A percentile compares a stretch with the other conserved stretches of the same genome.
Evolutionary conservation across 2,329 filamentous ascomycete genomes (phyloP).

Genomic region (Cladosporium velox): DNA sequence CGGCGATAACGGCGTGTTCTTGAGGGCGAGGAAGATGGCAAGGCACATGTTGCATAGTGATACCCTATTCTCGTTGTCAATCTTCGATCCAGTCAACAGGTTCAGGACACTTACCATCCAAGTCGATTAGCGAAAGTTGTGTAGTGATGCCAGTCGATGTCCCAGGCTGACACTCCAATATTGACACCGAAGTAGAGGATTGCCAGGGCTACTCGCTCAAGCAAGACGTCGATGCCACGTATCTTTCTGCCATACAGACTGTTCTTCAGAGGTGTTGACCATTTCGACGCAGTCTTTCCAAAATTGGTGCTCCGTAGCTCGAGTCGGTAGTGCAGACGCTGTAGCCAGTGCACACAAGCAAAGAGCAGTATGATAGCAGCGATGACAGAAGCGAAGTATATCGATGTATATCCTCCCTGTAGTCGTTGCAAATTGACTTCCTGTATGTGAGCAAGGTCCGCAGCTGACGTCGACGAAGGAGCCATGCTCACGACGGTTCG

Average conservation of each 20-base stretch:
- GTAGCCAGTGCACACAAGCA: conserved; percentile 24
- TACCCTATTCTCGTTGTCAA: conserved; percentile 23
- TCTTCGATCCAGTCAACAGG: background rate
- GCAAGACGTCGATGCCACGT: background rate
- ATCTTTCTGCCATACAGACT: background rate
- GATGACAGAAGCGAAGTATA: conserved; percentile 25
- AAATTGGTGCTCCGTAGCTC: background rate
- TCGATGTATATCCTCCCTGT: conserved; percentile 20
- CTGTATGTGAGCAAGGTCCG: conserved; percentile 16
- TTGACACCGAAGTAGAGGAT: conserved; percentile 22
- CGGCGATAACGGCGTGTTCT: conserved; percentile 32
- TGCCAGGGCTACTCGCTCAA: conserved; percentile 12
- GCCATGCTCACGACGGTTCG: conserved; percentile 22
- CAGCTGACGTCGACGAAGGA: conserved; percentile 3
- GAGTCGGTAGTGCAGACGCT: conserved; percentile 8
- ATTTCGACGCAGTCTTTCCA: background rate
- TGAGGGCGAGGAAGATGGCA: conserved; percentile 30
- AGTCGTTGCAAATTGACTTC: conserved; percentile 15
- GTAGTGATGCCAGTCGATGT: conserved; percentile 21
- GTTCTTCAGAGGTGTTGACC: background rate
- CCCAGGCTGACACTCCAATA: conserved; percentile 20
- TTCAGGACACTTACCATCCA: conserved; percentile 26
- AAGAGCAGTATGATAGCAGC: conserved; percentile 23
- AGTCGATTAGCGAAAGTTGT: conserved; percentile 31
- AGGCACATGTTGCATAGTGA: conserved; percentile 30